Percentiles rank a stretch among this genome's conserved stretches.
These are phyloP conservation scores for Fusarium scirpi DNA, from an alignment of 2,329 filamentous ascomycete species.

Conservation along the genomic window DNA sequence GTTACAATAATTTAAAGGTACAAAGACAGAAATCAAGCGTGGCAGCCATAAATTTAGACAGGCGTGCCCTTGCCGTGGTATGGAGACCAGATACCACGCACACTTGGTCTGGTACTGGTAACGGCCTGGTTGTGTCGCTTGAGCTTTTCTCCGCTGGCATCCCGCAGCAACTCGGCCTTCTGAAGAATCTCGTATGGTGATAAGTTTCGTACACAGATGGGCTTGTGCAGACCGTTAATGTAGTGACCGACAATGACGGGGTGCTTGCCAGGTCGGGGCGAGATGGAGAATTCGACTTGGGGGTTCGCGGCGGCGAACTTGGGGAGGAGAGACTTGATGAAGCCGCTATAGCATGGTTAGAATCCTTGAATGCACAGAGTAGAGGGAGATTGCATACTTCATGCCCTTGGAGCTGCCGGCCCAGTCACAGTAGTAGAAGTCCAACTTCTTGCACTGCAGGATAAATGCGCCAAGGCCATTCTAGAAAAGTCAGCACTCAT, in stretches of 20 bases:
- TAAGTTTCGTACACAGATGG: conserved; percentile 90
- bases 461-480: conserved; percentile 98
- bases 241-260: conserved; percentile 91
- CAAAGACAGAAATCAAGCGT: conserved; percentile 29
- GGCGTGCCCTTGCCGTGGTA: conserved; percentile 71
- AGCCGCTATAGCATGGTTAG: conserved; percentile 68
- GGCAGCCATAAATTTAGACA: conserved; percentile 55
- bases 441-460: conserved; percentile 94
- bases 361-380: not conserved
- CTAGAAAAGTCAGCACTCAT: conserved; percentile 60
- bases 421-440: conserved; percentile 98
- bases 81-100: conserved; percentile 78
- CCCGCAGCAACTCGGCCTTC: conserved; percentile 79
- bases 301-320: conserved; percentile 85
- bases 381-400: conserved; percentile 71
- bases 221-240: conserved; percentile 88
- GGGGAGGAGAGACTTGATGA: conserved; percentile 81
- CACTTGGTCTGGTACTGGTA: conserved; percentile 72
- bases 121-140: conserved; percentile 73
- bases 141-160: conserved; percentile 81
- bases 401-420: conserved; percentile 93
- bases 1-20: conserved; percentile 47
- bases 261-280: conserved; percentile 89
- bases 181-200: conserved; percentile 82
- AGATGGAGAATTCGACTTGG: conserved; percentile 90